Evolutionary conservation across 1,284 basidiomycete species (phyloP), one percentile per base, ranked within the genome.

Genomic region (Irpex rosettiformis): DNA sequence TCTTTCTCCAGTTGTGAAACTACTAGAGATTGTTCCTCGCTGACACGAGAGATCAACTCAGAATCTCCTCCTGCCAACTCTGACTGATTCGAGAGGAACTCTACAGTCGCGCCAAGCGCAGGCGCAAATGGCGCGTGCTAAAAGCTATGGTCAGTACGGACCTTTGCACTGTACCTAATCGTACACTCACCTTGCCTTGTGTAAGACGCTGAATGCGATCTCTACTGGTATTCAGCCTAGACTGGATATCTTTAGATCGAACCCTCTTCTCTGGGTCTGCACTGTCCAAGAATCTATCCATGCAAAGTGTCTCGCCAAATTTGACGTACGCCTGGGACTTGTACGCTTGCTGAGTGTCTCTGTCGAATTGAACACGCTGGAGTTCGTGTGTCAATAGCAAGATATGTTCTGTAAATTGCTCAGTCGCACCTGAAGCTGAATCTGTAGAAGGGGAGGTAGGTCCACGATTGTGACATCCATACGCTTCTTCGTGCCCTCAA

Each of bases 241-340:
- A 69, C 54, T 93, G 88, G 55, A 95, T 80, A 27, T 75, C 74
- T 64, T 90, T 91, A 1, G 89, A 86, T 47, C 79, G 79, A 22
- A 81, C 78, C 66, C 86, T 88, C 79, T 91, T 93, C 61, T 79
- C 76, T 0, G 82, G 77, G 67, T 93, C 83, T 2, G 85, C 85
- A 54, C 80, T 83, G 57, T 93, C 89, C 66, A 97, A 77, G 78
- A 96, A 99, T 3, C 97, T 88, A 71, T 98, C 96, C 83, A 99
- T 86, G 67, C 84, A 89, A 5, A 99, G 79, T 10, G 85, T 89
- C 71, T 96, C 91, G 4, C 81, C 86, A 69, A 97, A 96, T 66
- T 89, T 91, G 64, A 99, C 86, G 69, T 96, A 96, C 1, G 94
- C 94, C 70, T 99, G 96, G 8, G 92, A 95, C 73, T 99, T 99